Evolutionary conservation across 768 basidiomycete species (phyloP).

Genomic region (Leccinum subtestaceum): DNA sequence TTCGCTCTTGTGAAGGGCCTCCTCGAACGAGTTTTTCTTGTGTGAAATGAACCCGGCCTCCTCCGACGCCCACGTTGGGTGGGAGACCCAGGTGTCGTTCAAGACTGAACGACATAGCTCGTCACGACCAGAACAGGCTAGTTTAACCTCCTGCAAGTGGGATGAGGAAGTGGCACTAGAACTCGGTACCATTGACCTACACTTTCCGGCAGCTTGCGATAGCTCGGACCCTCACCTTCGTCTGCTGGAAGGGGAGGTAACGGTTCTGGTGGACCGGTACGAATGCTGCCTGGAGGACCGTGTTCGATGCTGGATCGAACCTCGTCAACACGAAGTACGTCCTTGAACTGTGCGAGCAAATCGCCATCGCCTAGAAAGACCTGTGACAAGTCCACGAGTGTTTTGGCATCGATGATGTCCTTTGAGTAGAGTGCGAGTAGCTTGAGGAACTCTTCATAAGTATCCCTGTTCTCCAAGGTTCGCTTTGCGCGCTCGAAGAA

Average conservation of each 20-base stretch:
- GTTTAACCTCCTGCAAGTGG: conserved; percentile 66
- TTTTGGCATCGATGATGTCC: conserved; percentile 85
- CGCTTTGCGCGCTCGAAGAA: conserved; percentile 96
- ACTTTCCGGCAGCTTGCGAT: conserved; percentile 81
- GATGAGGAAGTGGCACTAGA: background rate
- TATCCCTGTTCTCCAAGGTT: conserved; percentile 66
- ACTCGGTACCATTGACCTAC: conserved; percentile 48
- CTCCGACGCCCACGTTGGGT: conserved; percentile 97
- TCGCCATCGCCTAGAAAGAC: conserved; percentile 82
- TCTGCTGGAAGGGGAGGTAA: conserved; percentile 76
- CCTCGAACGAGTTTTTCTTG: conserved; percentile 96
- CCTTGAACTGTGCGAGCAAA: conserved; percentile 80
- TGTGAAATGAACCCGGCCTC: conserved; percentile 92
- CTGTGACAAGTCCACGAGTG: conserved; percentile 76
- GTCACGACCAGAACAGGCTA: conserved; percentile 94
- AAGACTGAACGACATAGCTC: conserved; percentile 93
- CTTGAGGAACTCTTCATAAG: conserved; percentile 94
- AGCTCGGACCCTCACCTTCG: conserved; percentile 90
- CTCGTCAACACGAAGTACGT: conserved; percentile 78
- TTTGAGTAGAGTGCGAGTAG: conserved; percentile 86
- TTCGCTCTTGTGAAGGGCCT: conserved; percentile 93
- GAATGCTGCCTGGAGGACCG: conserved; percentile 76
- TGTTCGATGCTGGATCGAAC: conserved; percentile 55
- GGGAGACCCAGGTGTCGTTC: conserved; percentile 98
- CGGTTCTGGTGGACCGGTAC: conserved; percentile 73